Percentiles rank a stretch among this genome's conserved stretches.
These are phyloP conservation scores for Exophiala sideris DNA, from an alignment of 2,329 filamentous ascomycete genomes.

Conservation along the genomic window DNA sequence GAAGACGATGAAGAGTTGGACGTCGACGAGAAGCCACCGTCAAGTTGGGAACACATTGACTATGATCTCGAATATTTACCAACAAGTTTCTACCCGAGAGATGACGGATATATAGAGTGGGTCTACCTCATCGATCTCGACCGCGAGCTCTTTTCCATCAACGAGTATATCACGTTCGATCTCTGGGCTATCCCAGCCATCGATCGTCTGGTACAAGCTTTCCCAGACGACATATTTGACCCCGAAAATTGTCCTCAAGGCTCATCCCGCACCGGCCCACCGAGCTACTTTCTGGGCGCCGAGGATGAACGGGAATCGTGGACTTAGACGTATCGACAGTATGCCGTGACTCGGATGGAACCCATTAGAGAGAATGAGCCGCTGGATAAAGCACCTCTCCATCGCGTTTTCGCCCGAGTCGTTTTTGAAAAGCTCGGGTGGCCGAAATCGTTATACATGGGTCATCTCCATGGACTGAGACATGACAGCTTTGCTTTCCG, in stretches of 20 bases:
- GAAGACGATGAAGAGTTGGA: no score
- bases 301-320: background rate
- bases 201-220: background rate
- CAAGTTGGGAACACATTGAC: background rate
- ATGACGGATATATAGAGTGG: no score
- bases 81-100: no score
- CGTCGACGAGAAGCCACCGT: background rate
- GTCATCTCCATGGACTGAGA: background rate
- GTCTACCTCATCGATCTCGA: background rate
- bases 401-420: background rate
- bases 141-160: background rate
- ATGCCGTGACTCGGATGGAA: background rate
- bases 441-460: background rate
- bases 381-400: background rate
- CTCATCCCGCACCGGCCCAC: background rate
- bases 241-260: background rate
- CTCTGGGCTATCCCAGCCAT: background rate
- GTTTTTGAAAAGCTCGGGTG: background rate
- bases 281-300: background rate
- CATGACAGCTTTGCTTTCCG: background rate
- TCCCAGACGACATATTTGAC: no score
- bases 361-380: background rate
- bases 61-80: background rate
- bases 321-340: background rate
- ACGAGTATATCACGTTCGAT: background rate